Base-by-base conservation (phyloP, 2,329 filamentous ascomycete genomes). In the Botrytis galanthina region DNA sequence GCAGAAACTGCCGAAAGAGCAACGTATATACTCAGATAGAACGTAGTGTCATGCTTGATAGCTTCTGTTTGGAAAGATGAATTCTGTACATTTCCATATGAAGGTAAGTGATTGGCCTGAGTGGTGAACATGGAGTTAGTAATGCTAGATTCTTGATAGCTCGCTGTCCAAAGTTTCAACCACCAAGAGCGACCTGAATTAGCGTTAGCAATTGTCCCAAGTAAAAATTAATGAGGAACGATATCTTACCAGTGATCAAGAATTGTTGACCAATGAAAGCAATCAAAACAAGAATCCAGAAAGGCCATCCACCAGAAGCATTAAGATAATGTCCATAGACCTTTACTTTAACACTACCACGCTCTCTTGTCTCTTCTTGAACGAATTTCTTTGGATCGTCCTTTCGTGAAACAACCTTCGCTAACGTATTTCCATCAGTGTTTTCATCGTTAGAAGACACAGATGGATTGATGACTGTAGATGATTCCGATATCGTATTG, bases 291-390 rank as follows among this genome's bases (percentile, higher is more conserved):
- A 87, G 75, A 0, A 80, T 76, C 91, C 91, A 93, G 77, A 89
- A 89, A 22, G 83, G 79, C 76, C 85, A 84, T 16, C 91, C 90
- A 26, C 92, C 92, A 75, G 88, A 92, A 37, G 90, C 88, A 16
- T 84, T 85, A 22, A 95, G 81, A 78, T 95, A 96, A 0, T 86
- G 85, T 20, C 84, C 79, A 75, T 95, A 95, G n/a, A 95, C 86
- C 10, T 85, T 84, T 35, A 85, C 84, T 77, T 91, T 91, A 46
- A 95, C 89, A 8, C 90, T 87, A 1, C 93, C 93, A 71, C 87
- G 87, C 79, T 93, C 91, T 73, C 90, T 87, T n/a, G 84, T 84
- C 81, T 96, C 93, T 4, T 94, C 92, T 79, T 94, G 90, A 39
- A 93, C 88, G 76, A 95, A 95, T 80, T 93, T 92, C 76, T 89